Conservation (phyloP, 768 basidiomycete species). For the Rhodosporidiobolus odoratus region DNA sequence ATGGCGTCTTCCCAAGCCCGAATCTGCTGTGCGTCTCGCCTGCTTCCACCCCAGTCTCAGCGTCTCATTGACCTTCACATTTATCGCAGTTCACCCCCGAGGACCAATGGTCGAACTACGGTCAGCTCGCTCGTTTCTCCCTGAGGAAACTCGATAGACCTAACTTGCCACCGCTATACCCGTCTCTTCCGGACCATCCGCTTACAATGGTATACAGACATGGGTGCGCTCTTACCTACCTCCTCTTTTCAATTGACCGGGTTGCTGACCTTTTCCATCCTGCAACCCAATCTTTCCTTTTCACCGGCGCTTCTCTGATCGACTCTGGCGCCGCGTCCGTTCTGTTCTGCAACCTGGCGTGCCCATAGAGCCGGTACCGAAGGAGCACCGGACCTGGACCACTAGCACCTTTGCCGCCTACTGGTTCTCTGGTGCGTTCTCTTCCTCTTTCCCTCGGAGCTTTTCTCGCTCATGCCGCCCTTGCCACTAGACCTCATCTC, state of each 20-base stretch:
- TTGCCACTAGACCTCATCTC: conserved; percentile 12
- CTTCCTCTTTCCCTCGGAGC: no score
- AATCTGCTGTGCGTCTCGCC: conserved; percentile 1
- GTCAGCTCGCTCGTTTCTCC: no score
- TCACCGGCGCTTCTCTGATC: not conserved
- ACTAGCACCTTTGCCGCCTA: not conserved
- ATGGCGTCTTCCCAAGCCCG: conserved; percentile 10
- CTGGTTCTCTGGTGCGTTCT: conserved; percentile 19
- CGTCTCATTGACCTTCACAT: no score
- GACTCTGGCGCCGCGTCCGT: no score
- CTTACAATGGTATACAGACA: not conserved
- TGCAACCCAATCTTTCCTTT: not conserved
- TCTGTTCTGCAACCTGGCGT: no score
- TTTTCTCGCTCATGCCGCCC: no score
- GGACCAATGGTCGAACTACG: conserved; percentile 8
- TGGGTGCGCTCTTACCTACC: not conserved
- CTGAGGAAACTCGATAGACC: no score
- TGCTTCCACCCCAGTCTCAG: not conserved
- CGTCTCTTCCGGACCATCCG: no score
- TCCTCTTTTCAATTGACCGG: no score
- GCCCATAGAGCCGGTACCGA: not conserved
- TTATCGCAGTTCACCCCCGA: conserved; percentile 17
- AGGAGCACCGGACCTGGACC: conserved; percentile 1
- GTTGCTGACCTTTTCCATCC: no score
- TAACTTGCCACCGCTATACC: no score